Percentiles rank a stretch among this genome's conserved stretches.
phyloP scores from a whole-genome alignment of 73 alveolate genomes.

The Paramecium bursaria region DNA sequence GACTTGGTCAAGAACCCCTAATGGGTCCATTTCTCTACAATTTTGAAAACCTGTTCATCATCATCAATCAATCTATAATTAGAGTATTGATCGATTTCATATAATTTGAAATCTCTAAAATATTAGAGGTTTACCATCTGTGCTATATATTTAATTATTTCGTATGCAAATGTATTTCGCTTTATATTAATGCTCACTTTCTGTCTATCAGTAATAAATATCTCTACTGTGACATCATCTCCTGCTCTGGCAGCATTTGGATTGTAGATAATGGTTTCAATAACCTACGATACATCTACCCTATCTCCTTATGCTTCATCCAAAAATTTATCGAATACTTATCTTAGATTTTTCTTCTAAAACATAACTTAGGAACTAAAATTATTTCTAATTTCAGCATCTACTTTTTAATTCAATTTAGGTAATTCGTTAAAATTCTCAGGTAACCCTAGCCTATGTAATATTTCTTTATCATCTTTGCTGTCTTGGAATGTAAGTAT shows the following conservation, averaged over 20 bases:
- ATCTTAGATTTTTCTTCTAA: constrained; percentile 13
- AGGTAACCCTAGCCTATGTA: background rate
- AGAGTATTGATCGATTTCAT: constrained; percentile 19
- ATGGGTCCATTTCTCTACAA: too few species aligned
- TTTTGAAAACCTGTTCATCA: too few species aligned
- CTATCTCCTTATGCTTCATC: too few species aligned
- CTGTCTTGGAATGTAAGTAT: background rate
- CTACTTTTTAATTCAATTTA: background rate
- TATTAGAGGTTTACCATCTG: background rate
- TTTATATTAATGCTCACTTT: too few species aligned
- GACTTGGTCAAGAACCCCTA: too few species aligned
- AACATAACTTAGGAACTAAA: background rate
- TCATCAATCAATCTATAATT: constrained; percentile 43
- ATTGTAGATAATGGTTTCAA: constrained; percentile 6
- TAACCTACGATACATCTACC: background rate
- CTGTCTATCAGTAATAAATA: too few species aligned
- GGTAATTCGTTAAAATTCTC: constrained; percentile 26
- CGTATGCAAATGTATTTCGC: constrained; percentile 25
- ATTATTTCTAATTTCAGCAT: constrained; percentile 1
- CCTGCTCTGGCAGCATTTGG: background rate
- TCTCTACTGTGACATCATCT: too few species aligned
- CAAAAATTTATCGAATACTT: constrained; percentile 32
- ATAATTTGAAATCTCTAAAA: constrained; percentile 45
- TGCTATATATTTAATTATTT: background rate
- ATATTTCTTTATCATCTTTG: background rate